phyloP scores from a whole-genome alignment of 805 yeast genomes.

The Schizosaccharomyces lindneri region DNA sequence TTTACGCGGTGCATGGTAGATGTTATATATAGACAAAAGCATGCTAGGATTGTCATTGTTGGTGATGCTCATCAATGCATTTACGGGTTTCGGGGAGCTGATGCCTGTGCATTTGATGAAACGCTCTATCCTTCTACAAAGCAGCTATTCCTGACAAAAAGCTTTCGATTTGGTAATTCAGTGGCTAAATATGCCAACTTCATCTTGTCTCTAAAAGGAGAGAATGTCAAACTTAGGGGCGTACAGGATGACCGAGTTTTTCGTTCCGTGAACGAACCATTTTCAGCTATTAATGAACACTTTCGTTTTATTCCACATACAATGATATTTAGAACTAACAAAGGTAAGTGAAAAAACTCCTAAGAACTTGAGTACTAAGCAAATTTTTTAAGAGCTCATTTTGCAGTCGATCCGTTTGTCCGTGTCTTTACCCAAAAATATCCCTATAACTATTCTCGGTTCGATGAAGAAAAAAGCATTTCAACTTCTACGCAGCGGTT shows the following conservation, averaged over 20 bases:
- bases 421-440: neutral
- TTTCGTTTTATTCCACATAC: neutral
- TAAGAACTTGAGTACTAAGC: neutral
- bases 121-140: neutral
- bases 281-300: neutral
- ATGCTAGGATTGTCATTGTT: neutral
- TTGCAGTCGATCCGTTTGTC: neutral
- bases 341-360: neutral
- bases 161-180: neutral
- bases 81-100: neutral
- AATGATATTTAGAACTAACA: neutral
- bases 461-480: neutral
- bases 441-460: neutral
- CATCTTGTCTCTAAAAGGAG: neutral
- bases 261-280: neutral
- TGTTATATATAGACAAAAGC: neutral
- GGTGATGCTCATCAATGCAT: slow-evolving; percentile 1
- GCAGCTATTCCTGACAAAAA: neutral
- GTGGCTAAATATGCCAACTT: neutral
- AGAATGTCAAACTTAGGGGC: neutral
- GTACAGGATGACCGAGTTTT: neutral
- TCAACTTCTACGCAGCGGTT: neutral
- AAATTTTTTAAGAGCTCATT: neutral
- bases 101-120: neutral
- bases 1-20: neutral